Evolutionary conservation across 2,329 filamentous ascomycete species (phyloP), one percentile per base, ranked within the genome.

Genomic region (Cordyceps pruinosa): DNA sequence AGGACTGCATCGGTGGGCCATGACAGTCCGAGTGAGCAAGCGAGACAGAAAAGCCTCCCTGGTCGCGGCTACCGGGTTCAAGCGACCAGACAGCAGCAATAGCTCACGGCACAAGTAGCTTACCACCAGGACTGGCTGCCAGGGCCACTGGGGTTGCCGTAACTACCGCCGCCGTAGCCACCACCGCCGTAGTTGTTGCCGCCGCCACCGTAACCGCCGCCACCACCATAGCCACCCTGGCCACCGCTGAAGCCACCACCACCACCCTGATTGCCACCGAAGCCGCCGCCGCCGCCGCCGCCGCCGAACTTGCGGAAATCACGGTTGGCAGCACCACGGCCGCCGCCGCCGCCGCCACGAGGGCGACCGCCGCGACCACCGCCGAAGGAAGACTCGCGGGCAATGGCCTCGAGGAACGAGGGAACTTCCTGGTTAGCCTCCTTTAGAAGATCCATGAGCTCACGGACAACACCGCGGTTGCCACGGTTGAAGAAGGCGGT

Each of bases 401-500:
- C 93, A 75, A 99, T 96, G 69, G 89, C 95, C 82, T 99, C 94
- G 60, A 99, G 82, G 84, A 97, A 99, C 48, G 82, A 72, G 32
- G 94, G 94, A 61, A 97, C 84, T 69, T 99, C 94, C 75, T 99
- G 94, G 79, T 99, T 96, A 64, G 94, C 94, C 75, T 99, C 94
- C 82, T 97, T 97, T 65, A 99, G 84, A 28, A 99, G 85, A n/a
- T 99, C 94, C 66, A 99, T 84, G 61, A 99, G 85, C 67, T 97
- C 94, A 65, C 94, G 89, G 63, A 97, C 94, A 65, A 99, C 90
- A 76, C 94, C 94, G 68, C 94, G 90, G 82, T 99, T 99, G 70
- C 93, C 93, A 71, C 94, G 93, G 84, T 99, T 99, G 87, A 99
- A 97, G 83, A 99, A 99, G 58, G 94, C 94, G 66, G 94, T 99